phyloP scores from a whole-genome alignment of 1,284 basidiomycete species.

The Sporisorium reilianum region DNA sequence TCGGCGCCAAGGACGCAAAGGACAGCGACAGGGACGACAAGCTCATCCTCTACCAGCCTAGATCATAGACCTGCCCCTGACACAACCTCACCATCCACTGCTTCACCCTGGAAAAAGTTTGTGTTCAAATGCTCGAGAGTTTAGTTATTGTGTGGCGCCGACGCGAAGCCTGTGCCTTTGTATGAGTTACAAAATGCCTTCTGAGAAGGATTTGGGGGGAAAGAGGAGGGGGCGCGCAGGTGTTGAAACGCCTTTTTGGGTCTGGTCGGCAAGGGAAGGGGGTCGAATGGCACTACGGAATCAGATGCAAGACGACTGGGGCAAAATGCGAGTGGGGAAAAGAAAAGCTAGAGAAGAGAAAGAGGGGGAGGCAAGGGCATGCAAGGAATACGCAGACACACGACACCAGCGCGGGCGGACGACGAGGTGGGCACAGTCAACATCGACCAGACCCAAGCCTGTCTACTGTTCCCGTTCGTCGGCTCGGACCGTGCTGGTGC shows the following conservation, averaged over 20 bases:
- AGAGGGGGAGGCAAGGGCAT: background rate
- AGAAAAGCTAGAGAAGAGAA: background rate
- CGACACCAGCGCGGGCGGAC: background rate
- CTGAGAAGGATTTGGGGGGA: constrained; percentile 1
- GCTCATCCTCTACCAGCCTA: constrained; percentile 42
- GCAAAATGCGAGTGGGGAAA: constrained; percentile 4
- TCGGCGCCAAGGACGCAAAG: constrained; percentile 51
- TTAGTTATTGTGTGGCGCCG: constrained; percentile 6
- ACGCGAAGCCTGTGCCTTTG: background rate
- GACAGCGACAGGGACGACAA: constrained; percentile 12
- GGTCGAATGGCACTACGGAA: constrained; percentile 13
- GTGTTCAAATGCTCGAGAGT: constrained; percentile 24
- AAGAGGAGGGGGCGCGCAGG: background rate
- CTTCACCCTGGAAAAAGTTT: background rate
- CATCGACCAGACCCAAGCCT: constrained; percentile 34
- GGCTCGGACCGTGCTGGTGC: background rate
- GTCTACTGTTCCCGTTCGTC: constrained; percentile 11
- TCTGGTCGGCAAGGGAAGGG: constrained; percentile 33
- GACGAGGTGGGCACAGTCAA: constrained; percentile 11
- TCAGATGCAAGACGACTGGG: constrained; percentile 12
- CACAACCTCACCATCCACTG: background rate
- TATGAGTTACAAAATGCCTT: constrained; percentile 50
- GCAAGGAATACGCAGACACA: background rate
- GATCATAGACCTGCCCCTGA: constrained; percentile 6
- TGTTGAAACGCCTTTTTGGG: constrained; percentile 34